Evolutionary conservation across 1,284 basidiomycete species (phyloP), one percentile per base, ranked within the genome.

Genomic region (Phlebopus sp.): DNA sequence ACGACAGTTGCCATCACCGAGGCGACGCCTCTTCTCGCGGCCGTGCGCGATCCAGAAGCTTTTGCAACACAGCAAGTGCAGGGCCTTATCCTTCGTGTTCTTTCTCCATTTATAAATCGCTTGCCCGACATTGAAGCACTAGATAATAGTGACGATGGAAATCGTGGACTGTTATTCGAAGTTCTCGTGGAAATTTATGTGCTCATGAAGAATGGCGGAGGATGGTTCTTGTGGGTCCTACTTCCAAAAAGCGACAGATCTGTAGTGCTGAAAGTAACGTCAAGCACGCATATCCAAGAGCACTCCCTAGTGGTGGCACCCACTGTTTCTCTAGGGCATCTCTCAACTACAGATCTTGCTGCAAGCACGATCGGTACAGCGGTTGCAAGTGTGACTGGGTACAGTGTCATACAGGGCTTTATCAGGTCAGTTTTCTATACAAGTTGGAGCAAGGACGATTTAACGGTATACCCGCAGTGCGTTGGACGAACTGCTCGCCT

Each of bases 221-320:
- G 56, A 36, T 59, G 60, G 55, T 34, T 59, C 4, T 64, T 59
- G 62, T 63, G 11, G 56, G 62, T 23, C 4, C 17, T 38, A 11
- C 15, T 13, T 18, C 15, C 13, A 23, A 35, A 29, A 9, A 8
- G 27, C 9, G 27, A 4, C 27, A 5, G 27, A 7, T 21, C 17
- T 37, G 5, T 9, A 29, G 21, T 18, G 18, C 44, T 48, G 27
- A 64, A 42, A 18, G 4, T 9, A 30, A 32, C 7, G 40, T 21
- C 14, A 56, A 64, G 62, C 25, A 49, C 49, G 3, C 49, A 54
- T 27, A 15, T 60, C 23, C 62, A 62, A 27, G 62, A 64, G 13
- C 59, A 64, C 37, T 60, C 58, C 8, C 62, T 60, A 13, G 49
- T 64, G 35, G 47, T 60, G 44, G 62, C 59, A 27, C 62, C 59